These are phyloP conservation scores for Maudiozyma turicensis DNA, from an alignment of 805 yeast species.

Conservation along the genomic window DNA sequence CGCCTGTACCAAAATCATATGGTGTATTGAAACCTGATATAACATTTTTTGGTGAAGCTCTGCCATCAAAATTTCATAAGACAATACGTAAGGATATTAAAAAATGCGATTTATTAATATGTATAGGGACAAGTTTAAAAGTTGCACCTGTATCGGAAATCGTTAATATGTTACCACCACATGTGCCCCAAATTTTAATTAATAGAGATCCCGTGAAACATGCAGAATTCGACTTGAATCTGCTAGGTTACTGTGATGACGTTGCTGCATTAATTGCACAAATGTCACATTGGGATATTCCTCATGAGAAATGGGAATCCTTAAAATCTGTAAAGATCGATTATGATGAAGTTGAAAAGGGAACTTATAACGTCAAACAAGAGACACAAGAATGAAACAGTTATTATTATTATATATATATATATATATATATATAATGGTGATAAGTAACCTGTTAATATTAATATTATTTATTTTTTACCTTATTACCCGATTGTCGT, in stretches of 20 bases:
- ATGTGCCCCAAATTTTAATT: conserved; percentile 75
- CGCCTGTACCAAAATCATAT: conserved; percentile 36
- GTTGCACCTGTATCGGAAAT: conserved; percentile 89
- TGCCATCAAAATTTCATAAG: conserved; percentile 62
- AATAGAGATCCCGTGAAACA: conserved; percentile 69
- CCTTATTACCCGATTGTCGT: not conserved
- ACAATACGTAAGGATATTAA: conserved; percentile 47
- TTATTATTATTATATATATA: not conserved
- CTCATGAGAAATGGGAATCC: conserved; percentile 41
- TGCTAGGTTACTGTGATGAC: conserved; percentile 78
- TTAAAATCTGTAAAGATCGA: conserved; percentile 16
- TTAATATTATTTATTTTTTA: not conserved
- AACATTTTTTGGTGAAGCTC: conserved; percentile 80
- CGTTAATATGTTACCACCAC: conserved; percentile 59
- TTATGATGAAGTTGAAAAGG: conserved; percentile 21
- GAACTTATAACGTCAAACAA: conserved; percentile 23
- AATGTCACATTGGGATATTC: conserved; percentile 49
- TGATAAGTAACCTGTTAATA: not conserved
- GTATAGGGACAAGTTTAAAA: conserved; percentile 85
- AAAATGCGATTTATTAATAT: conserved; percentile 67
- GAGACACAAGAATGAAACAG: not conserved
- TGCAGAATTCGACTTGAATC: conserved; percentile 65
- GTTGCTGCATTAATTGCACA: conserved; percentile 57
- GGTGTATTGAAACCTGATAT: conserved; percentile 92
- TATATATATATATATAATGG: not conserved